Evolutionary conservation across 2,329 filamentous ascomycete genomes (phyloP), one percentile per base, ranked within the genome.

Genomic region (Juglanconis juglandina): DNA sequence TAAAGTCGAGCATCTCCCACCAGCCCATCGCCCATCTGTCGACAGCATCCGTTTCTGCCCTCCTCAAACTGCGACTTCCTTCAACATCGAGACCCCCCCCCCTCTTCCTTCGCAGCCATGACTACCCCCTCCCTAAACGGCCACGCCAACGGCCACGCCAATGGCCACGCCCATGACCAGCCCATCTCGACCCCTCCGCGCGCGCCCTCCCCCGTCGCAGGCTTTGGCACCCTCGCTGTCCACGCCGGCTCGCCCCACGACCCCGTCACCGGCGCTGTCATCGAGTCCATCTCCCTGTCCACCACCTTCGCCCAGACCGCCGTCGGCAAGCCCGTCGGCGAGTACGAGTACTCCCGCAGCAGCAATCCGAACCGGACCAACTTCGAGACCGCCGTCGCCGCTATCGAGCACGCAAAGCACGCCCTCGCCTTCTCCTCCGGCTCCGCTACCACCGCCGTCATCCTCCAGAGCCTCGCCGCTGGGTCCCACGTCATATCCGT

Each of bases 401-500:
- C 92, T 5, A 87, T 99, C 58, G 95, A 99, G 79, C 88, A 96
- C 70, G 95, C 92, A 64, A 89, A 90, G 73, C 90, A 96, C 73
- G 95, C 95, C 50, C 87, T 99, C 58, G 94, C 95, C 65, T 99
- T 97, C 79, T 89, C 91, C 49, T 97, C 92, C 33, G 95, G 95
- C 69, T 96, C 91, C 67, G 94, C 95, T 48, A 92, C 95, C 58
- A 99, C 95, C 0, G 94, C 95, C 63, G 91, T 86, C 68, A 92
- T 99, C 71, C 86, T 99, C 61, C 95, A 98, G 79, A 95, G 91
- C 67, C 85, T 99, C 60, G 92, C 94, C 32, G 83, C 90, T 11
- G 93, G 92, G 64, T 95, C 91, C 52, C 95, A 99, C 78, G 91
- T 99, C 70, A 88, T 99, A 69, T 97, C 92, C 63, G 92, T 99